A percentile compares a stretch with the other conserved stretches of the same genome.
phyloP scores from a whole-genome alignment of 1,139 yeast genomes.

The Geotrichum siamense region DNA sequence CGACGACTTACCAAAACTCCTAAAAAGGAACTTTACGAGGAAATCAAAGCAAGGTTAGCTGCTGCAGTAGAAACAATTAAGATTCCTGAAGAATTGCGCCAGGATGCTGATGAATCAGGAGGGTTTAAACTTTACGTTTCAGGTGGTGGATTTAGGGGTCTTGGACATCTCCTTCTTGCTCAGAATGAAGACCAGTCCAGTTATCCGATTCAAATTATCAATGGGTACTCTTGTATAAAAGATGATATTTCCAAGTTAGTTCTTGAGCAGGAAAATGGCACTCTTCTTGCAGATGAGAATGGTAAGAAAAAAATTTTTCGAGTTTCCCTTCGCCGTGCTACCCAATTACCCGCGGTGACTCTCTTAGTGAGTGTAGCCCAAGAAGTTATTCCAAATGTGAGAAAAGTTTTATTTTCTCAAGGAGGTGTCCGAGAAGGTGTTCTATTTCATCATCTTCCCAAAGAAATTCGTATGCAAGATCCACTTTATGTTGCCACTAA shows the following conservation, averaged over 20 bases:
- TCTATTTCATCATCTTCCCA: conserved; percentile 50
- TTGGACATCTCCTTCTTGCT: conserved; percentile 52
- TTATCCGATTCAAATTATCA: conserved; percentile 46
- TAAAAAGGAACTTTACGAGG: conserved; percentile 19
- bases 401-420: conserved; percentile 56
- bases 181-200: conserved; percentile 46
- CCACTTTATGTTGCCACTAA: conserved; percentile 56
- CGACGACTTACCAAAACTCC: conserved; percentile 46
- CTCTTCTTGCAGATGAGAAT: conserved; percentile 13
- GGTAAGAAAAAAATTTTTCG: conserved; percentile 41
- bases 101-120: conserved; percentile 42
- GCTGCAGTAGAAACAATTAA: conserved; percentile 43
- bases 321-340: conserved; percentile 53
- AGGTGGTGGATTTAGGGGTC: conserved; percentile 62
- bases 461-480: conserved; percentile 50
- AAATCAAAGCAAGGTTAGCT: conserved; percentile 32
- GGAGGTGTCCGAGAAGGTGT: conserved; percentile 72
- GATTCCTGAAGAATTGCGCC: conserved; percentile 25
- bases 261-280: conserved; percentile 17
- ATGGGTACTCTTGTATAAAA: conserved; percentile 53
- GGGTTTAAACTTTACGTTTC: conserved; percentile 56
- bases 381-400: conserved; percentile 50
- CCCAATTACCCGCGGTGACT: conserved; percentile 59
- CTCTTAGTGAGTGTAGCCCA: conserved; percentile 52
- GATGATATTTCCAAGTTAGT: conserved; percentile 39